Base-by-base conservation (phyloP, 2,329 filamentous ascomycete species). In the Ophiostoma piceae region DNA sequence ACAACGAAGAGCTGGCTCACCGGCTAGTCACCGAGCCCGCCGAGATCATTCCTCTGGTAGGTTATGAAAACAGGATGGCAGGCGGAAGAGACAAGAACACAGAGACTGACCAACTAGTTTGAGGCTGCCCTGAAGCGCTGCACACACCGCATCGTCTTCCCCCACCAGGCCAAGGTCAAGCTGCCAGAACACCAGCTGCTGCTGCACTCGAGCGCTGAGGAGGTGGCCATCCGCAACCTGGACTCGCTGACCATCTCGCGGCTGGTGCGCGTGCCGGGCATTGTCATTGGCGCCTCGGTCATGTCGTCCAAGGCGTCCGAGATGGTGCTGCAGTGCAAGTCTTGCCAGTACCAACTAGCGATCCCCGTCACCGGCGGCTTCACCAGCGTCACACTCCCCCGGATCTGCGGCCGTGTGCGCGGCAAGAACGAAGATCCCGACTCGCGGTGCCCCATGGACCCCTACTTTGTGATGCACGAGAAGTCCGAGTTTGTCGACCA, bases 251-350 rank as follows among this genome's bases (percentile, higher is more conserved):
- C 92, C 73, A 96, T 99, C 74, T 93, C 94, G 5, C 90, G 93
- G 75, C 89, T 99, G n/a, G 94, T 99, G 54, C 88, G 94, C 70
- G 96, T 99, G 70, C 95, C 95, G 0, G 96, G 95, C 67, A 99
- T 99, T 74, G 92, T 99, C 71, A 99, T 99, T 74, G 94, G 95
- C 66, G 95, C 95, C 66, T 97, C 94, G 0, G 96, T 96, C 22
- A 90, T 98, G 79, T 97, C 94, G 1, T 98, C 94, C 14, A 98
- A 99, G 82, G 92, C 95, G 5, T 97, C 93, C 7, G 84, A 89
- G 35, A 84, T 99, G 32, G 87, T 91, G 72, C 90, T 99, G 68
- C 89, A 96, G 79, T 99, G 95, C 82, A 88, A 93, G 73, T 93
- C 89, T 76, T 99, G 95, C 80, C 86, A 89, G 71, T 86, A 93